A percentile compares a stretch with the other conserved stretches of the same genome.
Conservation (phyloP, 306 rosid genomes). For the cucumber (Cucumis sativus) region DNA sequence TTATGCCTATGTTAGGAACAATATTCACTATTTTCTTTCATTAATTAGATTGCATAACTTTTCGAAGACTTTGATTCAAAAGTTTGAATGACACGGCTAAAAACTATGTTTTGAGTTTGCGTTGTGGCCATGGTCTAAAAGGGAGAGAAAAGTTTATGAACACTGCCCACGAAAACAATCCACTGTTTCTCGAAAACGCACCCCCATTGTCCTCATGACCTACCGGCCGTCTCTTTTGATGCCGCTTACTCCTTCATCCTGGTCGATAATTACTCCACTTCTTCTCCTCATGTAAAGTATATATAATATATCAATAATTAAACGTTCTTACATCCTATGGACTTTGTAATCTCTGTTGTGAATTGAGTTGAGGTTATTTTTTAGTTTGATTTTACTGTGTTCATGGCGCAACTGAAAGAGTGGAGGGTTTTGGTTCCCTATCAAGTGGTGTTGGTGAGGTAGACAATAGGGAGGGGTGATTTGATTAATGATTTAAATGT, state of each 20-base stretch:
- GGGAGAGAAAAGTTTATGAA: not conserved
- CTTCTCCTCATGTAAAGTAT: conserved; percentile 31
- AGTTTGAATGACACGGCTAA: not conserved
- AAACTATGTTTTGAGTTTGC: not conserved
- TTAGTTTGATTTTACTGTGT: not conserved
- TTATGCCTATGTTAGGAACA: not conserved
- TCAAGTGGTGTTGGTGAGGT: conserved; percentile 47
- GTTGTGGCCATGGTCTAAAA: not conserved
- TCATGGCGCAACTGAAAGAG: conserved; percentile 29
- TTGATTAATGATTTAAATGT: no score
- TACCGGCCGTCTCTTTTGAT: no score
- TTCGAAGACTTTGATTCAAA: not conserved
- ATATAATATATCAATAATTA: not conserved
- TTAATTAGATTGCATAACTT: not conserved
- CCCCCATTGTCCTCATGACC: no score
- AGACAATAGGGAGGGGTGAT: conserved; percentile 2
- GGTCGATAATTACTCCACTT: conserved; percentile 21
- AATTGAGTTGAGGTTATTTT: not conserved
- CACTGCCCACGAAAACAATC: no score
- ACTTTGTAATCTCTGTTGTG: not conserved
- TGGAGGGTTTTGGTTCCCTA: conserved; percentile 20
- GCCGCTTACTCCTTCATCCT: not conserved
- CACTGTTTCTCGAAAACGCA: no score
- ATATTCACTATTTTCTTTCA: not conserved
- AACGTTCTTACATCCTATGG: not conserved